Evolutionary conservation across 257 asterid species (phyloP).

Genomic region (Petunia secreta): DNA sequence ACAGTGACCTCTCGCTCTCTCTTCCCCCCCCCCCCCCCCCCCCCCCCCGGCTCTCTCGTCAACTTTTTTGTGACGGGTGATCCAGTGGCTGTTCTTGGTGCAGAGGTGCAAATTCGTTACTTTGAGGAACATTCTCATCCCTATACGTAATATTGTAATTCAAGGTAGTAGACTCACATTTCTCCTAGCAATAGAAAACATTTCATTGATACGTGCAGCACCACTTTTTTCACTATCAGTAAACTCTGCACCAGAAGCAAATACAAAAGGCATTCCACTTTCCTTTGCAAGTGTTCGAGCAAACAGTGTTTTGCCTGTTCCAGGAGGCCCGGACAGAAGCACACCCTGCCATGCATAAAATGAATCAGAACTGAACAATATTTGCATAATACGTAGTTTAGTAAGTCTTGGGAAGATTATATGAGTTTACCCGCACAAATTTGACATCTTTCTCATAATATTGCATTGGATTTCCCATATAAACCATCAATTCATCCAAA

Average conservation of each 20-base stretch:
- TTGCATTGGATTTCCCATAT: constrained; percentile 96
- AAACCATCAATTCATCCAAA: constrained; percentile 92
- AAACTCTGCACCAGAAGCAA: constrained; percentile 99
- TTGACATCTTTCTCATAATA: constrained; percentile 85
- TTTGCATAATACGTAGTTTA: constrained; percentile 27
- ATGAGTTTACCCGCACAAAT: constrained; percentile 84
- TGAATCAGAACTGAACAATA: constrained; percentile 26
- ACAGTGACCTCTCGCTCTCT: background rate
- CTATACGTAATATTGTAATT: constrained; percentile 6
- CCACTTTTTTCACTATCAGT: constrained; percentile 97
- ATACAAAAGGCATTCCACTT: constrained; percentile 96
- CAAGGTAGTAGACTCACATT: constrained; percentile 62
- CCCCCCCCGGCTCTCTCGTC: background rate
- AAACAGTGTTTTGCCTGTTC: constrained; percentile 97
- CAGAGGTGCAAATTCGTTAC: background rate
- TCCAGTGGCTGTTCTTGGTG: background rate
- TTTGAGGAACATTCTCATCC: constrained; percentile 18
- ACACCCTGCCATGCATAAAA: constrained; percentile 69
- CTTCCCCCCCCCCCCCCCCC: background rate
- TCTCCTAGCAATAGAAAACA: constrained; percentile 90
- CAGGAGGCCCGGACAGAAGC: constrained; percentile 98
- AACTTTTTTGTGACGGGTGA: background rate
- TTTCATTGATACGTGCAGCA: constrained; percentile 79
- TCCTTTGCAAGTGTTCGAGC: constrained; percentile 94
- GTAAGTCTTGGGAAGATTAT: constrained; percentile 19